A percentile compares a stretch with the other conserved stretches of the same genome.
Evolutionary conservation across 1,284 basidiomycete species (phyloP).

Genomic region (Trametes polyzona): DNA sequence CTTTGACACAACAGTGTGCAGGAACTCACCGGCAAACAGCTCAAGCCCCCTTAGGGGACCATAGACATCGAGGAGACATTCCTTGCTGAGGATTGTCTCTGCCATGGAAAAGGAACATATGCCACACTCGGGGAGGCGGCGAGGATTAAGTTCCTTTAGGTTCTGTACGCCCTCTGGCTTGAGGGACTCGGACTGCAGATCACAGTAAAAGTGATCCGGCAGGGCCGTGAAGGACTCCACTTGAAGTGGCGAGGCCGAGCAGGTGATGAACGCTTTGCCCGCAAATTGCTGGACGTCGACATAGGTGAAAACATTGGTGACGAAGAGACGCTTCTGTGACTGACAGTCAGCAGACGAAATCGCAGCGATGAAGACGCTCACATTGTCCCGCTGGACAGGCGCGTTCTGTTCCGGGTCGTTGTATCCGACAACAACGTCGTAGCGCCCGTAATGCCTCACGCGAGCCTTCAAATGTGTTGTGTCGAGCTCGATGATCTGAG

Average conservation of each 20-base stretch:
- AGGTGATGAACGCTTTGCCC: slow-evolving; percentile 39
- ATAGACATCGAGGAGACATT: slow-evolving; percentile 39
- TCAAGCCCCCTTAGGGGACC: slow-evolving; percentile 59
- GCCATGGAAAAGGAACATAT: slow-evolving; percentile 30
- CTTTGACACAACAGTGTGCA: neutral
- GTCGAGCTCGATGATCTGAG: slow-evolving; percentile 51
- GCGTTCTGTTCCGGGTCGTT: no score
- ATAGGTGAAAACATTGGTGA: slow-evolving; percentile 33
- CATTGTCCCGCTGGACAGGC: slow-evolving; percentile 14
- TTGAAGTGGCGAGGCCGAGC: slow-evolving; percentile 29
- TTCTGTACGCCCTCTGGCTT: slow-evolving; percentile 26
- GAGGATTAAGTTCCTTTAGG: slow-evolving; percentile 25
- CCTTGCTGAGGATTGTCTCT: slow-evolving; percentile 29
- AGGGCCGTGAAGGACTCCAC: slow-evolving; percentile 52
- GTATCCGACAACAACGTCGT: slow-evolving; percentile 35
- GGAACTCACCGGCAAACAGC: slow-evolving; percentile 59
- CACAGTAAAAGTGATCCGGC: slow-evolving; percentile 61
- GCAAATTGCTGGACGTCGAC: slow-evolving; percentile 45
- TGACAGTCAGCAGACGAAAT: neutral
- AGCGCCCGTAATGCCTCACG: slow-evolving; percentile 47
- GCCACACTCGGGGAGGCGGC: slow-evolving; percentile 1
- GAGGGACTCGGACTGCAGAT: slow-evolving; percentile 34
- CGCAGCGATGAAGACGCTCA: neutral
- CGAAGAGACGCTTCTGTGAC: slow-evolving; percentile 50
- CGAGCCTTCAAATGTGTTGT: slow-evolving; percentile 33